Conservation (phyloP, 2,329 filamentous ascomycete genomes). For the Colletotrichum spaethianum region DNA sequence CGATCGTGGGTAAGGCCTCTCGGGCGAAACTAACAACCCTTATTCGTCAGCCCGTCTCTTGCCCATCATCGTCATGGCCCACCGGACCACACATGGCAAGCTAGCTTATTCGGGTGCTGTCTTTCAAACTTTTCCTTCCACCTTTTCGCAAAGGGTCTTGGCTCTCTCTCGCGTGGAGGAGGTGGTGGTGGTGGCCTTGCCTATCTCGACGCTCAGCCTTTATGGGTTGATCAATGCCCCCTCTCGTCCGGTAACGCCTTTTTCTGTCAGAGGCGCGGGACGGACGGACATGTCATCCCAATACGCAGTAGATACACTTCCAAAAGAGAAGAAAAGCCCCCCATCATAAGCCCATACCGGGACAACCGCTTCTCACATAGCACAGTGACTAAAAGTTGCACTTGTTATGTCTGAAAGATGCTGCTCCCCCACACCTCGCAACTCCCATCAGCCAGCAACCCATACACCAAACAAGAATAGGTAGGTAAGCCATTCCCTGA, state of each 20-base stretch:
- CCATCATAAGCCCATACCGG: not conserved
- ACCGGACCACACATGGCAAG: not conserved
- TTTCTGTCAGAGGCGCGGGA: not conserved
- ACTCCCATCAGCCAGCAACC: conserved; percentile 5
- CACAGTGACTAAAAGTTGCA: not conserved
- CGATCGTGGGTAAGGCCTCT: conserved; percentile 39
- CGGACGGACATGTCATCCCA: conserved; percentile 35
- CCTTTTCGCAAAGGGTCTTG: not conserved
- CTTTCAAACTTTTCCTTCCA: not conserved
- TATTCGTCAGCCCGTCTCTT: not conserved
- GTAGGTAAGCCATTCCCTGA: conserved; percentile 8
- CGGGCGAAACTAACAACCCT: conserved; percentile 31
- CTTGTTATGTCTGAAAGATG: not conserved
- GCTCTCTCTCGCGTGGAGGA: not conserved
- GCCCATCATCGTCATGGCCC: not conserved
- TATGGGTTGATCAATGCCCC: not conserved
- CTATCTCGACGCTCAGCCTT: not conserved
- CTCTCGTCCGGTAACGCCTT: not conserved
- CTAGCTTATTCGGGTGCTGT: not conserved
- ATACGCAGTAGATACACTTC: conserved; percentile 9
- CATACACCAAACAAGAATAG: not conserved
- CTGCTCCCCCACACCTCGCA: not conserved
- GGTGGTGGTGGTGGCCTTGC: not conserved
- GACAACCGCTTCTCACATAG: not conserved
- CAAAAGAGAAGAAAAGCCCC: not conserved